Percentiles rank a stretch among this genome's conserved stretches.
Evolutionary conservation across 805 yeast genomes (phyloP).

Genomic region (Spathaspora sp.): DNA sequence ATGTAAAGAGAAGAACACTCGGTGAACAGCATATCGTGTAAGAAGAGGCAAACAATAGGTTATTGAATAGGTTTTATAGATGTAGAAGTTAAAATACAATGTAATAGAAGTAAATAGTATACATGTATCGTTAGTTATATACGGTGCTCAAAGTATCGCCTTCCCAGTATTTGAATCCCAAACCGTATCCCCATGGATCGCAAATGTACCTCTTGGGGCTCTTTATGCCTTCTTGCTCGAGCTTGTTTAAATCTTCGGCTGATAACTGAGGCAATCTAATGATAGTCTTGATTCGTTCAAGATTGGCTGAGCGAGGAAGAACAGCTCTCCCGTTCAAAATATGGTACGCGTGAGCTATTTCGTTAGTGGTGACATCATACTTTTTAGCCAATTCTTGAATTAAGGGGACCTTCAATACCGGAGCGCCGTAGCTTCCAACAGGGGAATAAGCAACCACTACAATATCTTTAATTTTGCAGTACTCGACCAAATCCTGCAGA

Average conservation of each 20-base stretch:
- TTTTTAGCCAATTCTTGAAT: conserved; percentile 48
- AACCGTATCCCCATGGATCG: conserved; percentile 35
- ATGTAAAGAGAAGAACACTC: neutral
- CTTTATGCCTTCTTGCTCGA: conserved; percentile 40
- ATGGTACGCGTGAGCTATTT: conserved; percentile 52
- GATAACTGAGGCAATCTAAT: conserved; percentile 31
- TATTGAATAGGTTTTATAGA: neutral
- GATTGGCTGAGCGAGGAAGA: conserved; percentile 69
- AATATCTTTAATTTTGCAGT: conserved; percentile 52
- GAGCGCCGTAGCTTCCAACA: conserved; percentile 52
- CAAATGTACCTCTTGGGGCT: conserved; percentile 28
- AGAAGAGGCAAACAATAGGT: neutral
- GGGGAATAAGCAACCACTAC: conserved; percentile 79
- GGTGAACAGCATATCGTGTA: neutral
- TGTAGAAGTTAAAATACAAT: neutral
- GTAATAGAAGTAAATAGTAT: neutral
- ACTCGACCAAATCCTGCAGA: conserved; percentile 54
- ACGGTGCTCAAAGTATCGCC: conserved; percentile 26
- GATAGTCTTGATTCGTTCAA: conserved; percentile 52
- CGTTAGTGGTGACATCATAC: conserved; percentile 49
- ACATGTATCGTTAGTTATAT: conserved; percentile 19
- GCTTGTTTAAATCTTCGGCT: conserved; percentile 28
- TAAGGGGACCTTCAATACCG: conserved; percentile 51
- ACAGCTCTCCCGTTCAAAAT: conserved; percentile 57
- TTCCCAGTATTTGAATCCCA: conserved; percentile 36